Evolutionary conservation across 1,284 basidiomycete genomes (phyloP), one percentile per base, ranked within the genome.

Genomic region (Psilocybe mexicana): DNA sequence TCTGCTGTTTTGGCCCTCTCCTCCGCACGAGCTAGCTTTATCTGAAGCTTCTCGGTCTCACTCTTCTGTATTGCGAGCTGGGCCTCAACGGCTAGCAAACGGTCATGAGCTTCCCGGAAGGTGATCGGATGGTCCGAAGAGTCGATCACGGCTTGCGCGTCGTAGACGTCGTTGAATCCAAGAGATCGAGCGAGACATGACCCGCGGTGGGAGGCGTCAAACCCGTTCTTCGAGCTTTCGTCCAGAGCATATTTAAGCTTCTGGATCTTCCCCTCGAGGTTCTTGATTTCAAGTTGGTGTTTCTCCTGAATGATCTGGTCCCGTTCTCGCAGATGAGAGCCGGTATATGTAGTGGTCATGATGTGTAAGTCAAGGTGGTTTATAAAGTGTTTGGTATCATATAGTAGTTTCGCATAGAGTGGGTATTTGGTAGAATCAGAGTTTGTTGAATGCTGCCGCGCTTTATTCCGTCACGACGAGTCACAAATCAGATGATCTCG

Each of bases 71-170:
- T 38, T 5, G 58, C 49, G 44, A 75, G 57, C 35, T 72, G 68
- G 8, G 53, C 64, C 57, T 76, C 71, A 35, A 76, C 62, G 1
- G 23, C 55, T 12, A 71, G 69, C 33, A 73, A 61, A 14, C 68
- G 71, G 30, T 73, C 67, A n/a, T 74, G 60, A 54, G 70, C 72
- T n/a, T 74, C 69, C 52, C 67, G 66, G 54, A 73, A 77, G 2
- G 69, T 57, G 0, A 67, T 53, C 1, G 69, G 69, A 33, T 68
- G 47, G 42, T 72, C 72, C 1, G 70, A 64, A 2, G 71, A 67
- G 36, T 76, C 73, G 35, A 81, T 66, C 12, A 67, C 64, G 3
- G 71, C 64, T 50, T 78, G 70, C 0, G 75, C 75, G 40, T 79
- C 75, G 7, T 61, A 64, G 1, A 76, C 59, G 44, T 74, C 69